Base-by-base conservation (phyloP, 208 protist genomes). In the Wallacemonas sp. region DNA sequence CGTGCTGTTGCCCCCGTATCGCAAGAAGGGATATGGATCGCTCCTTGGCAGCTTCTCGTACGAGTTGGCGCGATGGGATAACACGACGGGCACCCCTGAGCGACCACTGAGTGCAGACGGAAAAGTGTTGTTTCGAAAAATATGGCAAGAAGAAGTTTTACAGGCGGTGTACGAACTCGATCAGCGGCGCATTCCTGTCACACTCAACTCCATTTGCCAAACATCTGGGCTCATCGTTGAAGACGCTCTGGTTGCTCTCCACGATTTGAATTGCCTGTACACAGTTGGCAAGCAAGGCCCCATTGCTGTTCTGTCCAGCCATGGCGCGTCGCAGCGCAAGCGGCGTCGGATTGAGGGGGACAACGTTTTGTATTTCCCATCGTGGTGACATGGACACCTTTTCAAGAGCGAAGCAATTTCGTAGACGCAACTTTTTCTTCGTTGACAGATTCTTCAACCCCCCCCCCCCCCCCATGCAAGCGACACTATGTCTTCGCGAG, bases 31-130 rank as follows among this genome's bases (percentile, higher is more conserved):
- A 3, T 90, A 93, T 51, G 86, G 82, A 17, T 60, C 78, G 12
- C 77, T 90, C 66, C 63, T 92, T 6, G 79, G 79, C 14, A 75
- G 85, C 9, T 70, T 93, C 3, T 90, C 82, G 22, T 93, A 90
- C 61, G 80, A 90, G 58, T 75, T 93, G n/a, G 80, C 73, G 14
- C 72, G 80, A 5, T 66, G 69, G 27, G 86, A 93, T 30, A 72
- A 72, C 24, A 67, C 80, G 63, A 68, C 80, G 0, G 82, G 82
- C 26, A 88, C 82, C 1, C 82, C 86, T 2, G 86, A 93, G 64
- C 80, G 82, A 14, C 86, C 82, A 2, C 55, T 93, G 24, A 93
- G 86, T 54, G 46, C 22, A 8, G 70, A 72, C 36, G 86, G 82
- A 11, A 86, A 84, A 41, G 58, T 45, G 5, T 69, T 93, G 39